Evolutionary conservation across 2,329 filamentous ascomycete species (phyloP), one percentile per base, ranked within the genome.

Genomic region (Neodidymelliopsis sp.): DNA sequence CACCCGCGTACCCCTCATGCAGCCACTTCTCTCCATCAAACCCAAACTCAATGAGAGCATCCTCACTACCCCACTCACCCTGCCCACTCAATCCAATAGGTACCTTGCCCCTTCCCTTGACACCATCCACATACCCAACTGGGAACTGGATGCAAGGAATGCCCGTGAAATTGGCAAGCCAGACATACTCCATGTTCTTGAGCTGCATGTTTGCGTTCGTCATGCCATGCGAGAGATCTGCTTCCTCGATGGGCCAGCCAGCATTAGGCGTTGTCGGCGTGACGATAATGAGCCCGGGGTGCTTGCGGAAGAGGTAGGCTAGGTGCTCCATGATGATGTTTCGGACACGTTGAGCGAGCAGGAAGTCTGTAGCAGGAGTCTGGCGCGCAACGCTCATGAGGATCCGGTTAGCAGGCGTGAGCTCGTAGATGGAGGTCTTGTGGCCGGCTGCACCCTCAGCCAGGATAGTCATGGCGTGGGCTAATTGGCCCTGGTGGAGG

Each of bases 151-250:
- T 82, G 1, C 89, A 85, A 1, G 92, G 92, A 37, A 86, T 86
- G 0, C 92, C 92, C 0, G 81, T 84, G 60, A 91, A 86, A 72
- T 97, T 97, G 6, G 91, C 88, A 25, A 96, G 74, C 82, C 89
- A 96, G 12, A 89, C 85, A 73, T 90, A 96, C 71, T 87, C 84
- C 90, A 96, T 96, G 66, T 84, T 89, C 19, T 82, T 78, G n/a
- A 96, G 76, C 12, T 84, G 86, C 53, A 75, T 78, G 67, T 94
- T 91, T 0, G 81, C 86, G 69, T 97, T 88, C 27, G 81, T 86
- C 58, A 90, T 77, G 2, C 92, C 92, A 35, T 78, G 74, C 6
- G 66, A 59, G 4, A 85, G 67, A 63, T 91, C 85, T n/a, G 76
- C 76, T 12, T 85, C 76, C 29, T 89, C 86, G 9, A 86, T 84